Evolutionary conservation across 805 yeast genomes (phyloP).

Genomic region (Wickerhamiella domercqiae): DNA sequence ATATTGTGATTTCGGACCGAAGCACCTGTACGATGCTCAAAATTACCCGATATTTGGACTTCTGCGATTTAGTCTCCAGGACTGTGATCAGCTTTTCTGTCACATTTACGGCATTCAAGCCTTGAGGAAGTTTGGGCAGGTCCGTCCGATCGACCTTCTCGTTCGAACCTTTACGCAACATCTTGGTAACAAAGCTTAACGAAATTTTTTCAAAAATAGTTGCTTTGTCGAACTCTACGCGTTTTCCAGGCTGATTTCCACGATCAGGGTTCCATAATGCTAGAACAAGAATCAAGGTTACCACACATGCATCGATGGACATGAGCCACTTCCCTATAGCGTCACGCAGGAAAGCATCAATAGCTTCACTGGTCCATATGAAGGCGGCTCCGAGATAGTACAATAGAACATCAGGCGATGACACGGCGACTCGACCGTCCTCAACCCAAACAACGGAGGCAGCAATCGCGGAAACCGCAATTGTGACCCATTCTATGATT

Average conservation of each 20-base stretch:
- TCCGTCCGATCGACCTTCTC: conserved; percentile 7
- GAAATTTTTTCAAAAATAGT: conserved; percentile 15
- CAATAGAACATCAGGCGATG: conserved; percentile 13
- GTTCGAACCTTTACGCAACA: conserved; percentile 9
- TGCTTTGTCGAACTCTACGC: conserved; percentile 10
- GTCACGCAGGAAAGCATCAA: conserved; percentile 9
- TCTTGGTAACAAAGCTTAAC: conserved; percentile 9
- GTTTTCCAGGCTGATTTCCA: not conserved
- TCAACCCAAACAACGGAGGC: conserved; percentile 13
- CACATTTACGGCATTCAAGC: conserved; percentile 11
- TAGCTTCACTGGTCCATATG: conserved; percentile 8
- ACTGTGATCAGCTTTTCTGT: conserved; percentile 6
- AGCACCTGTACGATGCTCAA: conserved; percentile 6
- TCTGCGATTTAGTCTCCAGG: conserved; percentile 1
- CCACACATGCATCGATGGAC: conserved; percentile 1
- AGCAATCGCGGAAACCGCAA: conserved; percentile 5
- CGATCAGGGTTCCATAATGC: conserved; percentile 8
- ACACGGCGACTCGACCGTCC: conserved; percentile 18
- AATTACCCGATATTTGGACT: conserved; percentile 10
- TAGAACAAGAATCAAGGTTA: conserved; percentile 4
- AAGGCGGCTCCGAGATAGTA: conserved; percentile 14
- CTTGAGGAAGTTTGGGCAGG: conserved; percentile 15
- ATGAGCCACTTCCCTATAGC: conserved; percentile 1
- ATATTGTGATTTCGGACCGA: conserved; percentile 2
- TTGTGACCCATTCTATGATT: conserved; percentile 7